Percentiles rank a stretch among this genome's conserved stretches.
These are phyloP conservation scores for Astrephomene gubernaculifera DNA, from an alignment of 139 green algal species.

Conservation along the genomic window DNA sequence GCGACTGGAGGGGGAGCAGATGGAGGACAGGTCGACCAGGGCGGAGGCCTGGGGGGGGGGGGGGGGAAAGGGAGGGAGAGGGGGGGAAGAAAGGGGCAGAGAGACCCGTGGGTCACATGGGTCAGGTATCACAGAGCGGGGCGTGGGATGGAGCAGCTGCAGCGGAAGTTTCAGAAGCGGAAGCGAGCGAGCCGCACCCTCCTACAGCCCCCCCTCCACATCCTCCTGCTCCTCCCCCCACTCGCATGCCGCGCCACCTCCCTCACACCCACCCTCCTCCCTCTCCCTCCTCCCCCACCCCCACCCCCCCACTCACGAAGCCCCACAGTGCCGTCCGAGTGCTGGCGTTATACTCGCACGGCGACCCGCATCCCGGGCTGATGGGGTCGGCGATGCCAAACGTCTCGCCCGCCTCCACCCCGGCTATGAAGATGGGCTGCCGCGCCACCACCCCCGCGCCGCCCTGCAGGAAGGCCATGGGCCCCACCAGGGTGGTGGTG, in stretches of 20 bases:
- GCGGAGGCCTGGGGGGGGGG: neutral
- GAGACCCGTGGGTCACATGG: too few relatives aligned
- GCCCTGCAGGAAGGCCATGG: neutral
- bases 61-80: neutral
- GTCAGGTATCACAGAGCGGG: too few relatives aligned
- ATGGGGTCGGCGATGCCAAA: slow-evolving; percentile 4
- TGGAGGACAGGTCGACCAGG: neutral
- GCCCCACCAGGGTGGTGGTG: neutral
- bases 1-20: neutral
- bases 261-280: too few relatives aligned
- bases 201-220: too few relatives aligned
- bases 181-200: too few relatives aligned
- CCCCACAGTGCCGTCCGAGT: slow-evolving; percentile 15
- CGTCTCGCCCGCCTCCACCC: neutral
- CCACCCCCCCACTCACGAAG: slow-evolving; percentile 47
- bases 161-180: too few relatives aligned
- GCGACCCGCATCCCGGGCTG: neutral
- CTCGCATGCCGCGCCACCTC: too few relatives aligned
- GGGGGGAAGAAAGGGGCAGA: neutral
- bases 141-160: too few relatives aligned
- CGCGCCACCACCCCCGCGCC: neutral
- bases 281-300: too few relatives aligned
- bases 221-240: too few relatives aligned
- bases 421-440: neutral
- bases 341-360: slow-evolving; percentile 31